Base-by-base conservation (phyloP, 805 yeast genomes). In the Lipomyces yamanashiensis region DNA sequence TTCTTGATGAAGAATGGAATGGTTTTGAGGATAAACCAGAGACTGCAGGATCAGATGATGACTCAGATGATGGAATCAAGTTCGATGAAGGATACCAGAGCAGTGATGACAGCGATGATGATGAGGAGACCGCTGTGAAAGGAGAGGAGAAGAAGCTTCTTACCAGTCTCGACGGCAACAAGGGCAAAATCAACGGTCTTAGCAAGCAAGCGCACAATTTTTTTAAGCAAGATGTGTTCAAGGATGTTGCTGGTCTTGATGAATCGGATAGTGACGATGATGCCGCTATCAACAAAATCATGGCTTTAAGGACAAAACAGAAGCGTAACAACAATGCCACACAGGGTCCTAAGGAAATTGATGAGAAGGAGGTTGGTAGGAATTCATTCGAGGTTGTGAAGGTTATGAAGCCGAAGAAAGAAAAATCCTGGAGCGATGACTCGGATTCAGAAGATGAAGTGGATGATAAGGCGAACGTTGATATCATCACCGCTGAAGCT, bases 401-500 rank as follows among this genome's bases (percentile, higher is more conserved):
- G 61, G 50, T 53, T 33, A 36, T 59, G 15, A 48, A 49, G 52
- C 50, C 44, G 9, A 50, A 28, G 48, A 57, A 58, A 33, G 47
- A 40, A 34, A 41, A 49, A 8, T 55, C 64, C 4, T 40, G 54
- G 58, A 57, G 59, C 36, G 58, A 61, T 59, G 88, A 84, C 64
- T 77, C 72, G 4, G 72, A 67, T 19, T 59, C 66, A 21, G 71
- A 58, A 5, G 73, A 67, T 34, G 70, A 66, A n/a, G 63, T 17
- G 12, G 61, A 52, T n/a, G 37, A 28, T 2, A 66, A 62, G 51
- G 66, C 73, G 58, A 88, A 85, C 64, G 86, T 90, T 55, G 96
- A 90, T 67, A 80, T 92, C 64, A 96, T 95, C 19, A 92, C 97
- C 1, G 96, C 89, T 0, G 96, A 92, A 75, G 97, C 97, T 5